These are phyloP conservation scores for Tetragonia tetragonoides DNA, from an alignment of 148 eudicot genomes.

Conservation along the genomic window DNA sequence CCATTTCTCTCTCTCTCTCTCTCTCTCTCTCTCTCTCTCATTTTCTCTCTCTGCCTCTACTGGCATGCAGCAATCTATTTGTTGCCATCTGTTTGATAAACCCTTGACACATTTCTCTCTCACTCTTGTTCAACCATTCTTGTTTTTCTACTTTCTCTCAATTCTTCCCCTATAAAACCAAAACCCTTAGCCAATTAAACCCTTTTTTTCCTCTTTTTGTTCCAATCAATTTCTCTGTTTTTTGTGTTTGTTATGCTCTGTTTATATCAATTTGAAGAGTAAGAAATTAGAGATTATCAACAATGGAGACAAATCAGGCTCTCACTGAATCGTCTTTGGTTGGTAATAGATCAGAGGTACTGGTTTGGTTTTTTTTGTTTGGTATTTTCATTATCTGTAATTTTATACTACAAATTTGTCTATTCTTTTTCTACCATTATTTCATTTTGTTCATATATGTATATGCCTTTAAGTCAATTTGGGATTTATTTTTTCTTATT, in stretches of 20 bases:
- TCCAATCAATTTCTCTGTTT: neutral
- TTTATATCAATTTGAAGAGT: neutral
- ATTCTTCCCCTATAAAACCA: neutral
- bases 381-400: too few relatives aligned
- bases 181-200: too few relatives aligned
- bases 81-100: constrained; percentile 20
- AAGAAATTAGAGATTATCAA: neutral
- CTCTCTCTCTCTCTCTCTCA: neutral
- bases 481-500: neutral
- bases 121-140: neutral
- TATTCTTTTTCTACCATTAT: neutral
- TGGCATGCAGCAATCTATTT: constrained; percentile 24
- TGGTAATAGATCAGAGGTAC: constrained; percentile 29
- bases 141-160: neutral
- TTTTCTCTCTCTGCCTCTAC: neutral
- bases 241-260: neutral
- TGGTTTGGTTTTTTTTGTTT: too few relatives aligned
- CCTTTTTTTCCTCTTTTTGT: neutral
- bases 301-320: constrained; percentile 26
- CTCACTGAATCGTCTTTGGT: constrained; percentile 25
- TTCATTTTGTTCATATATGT: neutral
- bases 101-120: constrained; percentile 18
- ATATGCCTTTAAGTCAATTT: neutral
- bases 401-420: too few relatives aligned
- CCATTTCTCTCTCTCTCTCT: neutral